Evolutionary conservation across 225 moss, liverwort and hornwort species (phyloP).

Genomic region (Bryum argenteum): DNA sequence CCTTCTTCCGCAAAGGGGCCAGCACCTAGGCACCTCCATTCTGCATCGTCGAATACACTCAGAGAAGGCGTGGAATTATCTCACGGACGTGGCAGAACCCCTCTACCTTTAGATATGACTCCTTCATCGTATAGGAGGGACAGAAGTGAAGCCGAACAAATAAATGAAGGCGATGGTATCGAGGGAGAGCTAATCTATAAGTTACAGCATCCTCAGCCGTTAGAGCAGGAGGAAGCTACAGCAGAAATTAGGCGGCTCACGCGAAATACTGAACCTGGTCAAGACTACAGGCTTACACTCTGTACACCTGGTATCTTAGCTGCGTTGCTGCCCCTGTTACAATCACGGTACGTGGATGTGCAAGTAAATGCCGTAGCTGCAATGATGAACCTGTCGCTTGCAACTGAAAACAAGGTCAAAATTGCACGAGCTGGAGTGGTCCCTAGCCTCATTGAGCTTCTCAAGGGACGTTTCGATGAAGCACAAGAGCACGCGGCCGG

Average conservation of each 20-base stretch:
- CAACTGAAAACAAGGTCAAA: slow-evolving; percentile 86
- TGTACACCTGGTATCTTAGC: slow-evolving; percentile 61
- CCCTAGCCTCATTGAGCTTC: slow-evolving; percentile 74
- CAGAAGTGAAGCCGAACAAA: slow-evolving; percentile 29
- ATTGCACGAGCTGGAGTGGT: slow-evolving; percentile 83
- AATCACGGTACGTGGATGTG: slow-evolving; percentile 66
- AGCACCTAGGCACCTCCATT: slow-evolving; percentile 37
- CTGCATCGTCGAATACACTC: slow-evolving; percentile 43
- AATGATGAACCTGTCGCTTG: slow-evolving; percentile 83
- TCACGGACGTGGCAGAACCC: slow-evolving; percentile 42
- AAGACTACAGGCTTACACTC: slow-evolving; percentile 59
- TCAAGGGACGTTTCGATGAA: slow-evolving; percentile 62
- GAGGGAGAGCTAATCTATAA: slow-evolving; percentile 50
- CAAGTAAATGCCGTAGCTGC: slow-evolving; percentile 80
- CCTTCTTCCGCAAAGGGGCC: slow-evolving; percentile 25
- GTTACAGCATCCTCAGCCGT: slow-evolving; percentile 59
- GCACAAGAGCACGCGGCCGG: slow-evolving; percentile 94
- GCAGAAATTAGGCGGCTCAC: slow-evolving; percentile 76
- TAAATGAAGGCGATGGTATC: slow-evolving; percentile 36
- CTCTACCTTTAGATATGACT: slow-evolving; percentile 62
- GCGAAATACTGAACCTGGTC: slow-evolving; percentile 50
- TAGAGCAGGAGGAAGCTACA: slow-evolving; percentile 82
- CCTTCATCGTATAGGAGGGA: slow-evolving; percentile 55
- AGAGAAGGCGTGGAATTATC: slow-evolving; percentile 30
- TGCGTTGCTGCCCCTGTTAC: slow-evolving; percentile 62